These are phyloP conservation scores for Acacia pycnantha DNA, from an alignment of 331 rosid genomes.

Conservation along the genomic window DNA sequence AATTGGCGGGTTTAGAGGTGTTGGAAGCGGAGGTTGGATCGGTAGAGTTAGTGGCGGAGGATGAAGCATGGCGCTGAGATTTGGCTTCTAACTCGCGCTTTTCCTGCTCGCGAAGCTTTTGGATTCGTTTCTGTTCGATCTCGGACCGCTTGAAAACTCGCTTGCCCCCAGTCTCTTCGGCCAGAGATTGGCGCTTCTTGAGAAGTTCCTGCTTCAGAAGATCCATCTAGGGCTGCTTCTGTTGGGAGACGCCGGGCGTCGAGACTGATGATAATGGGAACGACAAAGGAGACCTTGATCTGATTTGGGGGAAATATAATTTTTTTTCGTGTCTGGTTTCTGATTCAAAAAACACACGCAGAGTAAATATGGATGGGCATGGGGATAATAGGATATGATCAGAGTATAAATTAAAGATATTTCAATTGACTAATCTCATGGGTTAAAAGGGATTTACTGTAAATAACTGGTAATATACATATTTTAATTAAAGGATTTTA, in stretches of 20 bases:
- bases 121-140: constrained; percentile 78
- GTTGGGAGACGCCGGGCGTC: too few relatives aligned
- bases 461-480: too few relatives aligned
- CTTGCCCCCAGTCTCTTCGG: constrained; percentile 79
- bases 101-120: constrained; percentile 89
- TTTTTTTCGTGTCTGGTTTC: too few relatives aligned
- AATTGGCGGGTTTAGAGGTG: constrained; percentile 29
- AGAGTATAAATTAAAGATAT: too few relatives aligned
- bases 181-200: constrained; percentile 74
- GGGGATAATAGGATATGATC: too few relatives aligned
- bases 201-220: constrained; percentile 80
- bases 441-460: too few relatives aligned
- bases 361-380: too few relatives aligned
- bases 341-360: too few relatives aligned
- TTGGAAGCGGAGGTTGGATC: constrained; percentile 16
- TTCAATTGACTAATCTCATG: too few relatives aligned
- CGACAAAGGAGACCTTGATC: not conserved
- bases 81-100: constrained; percentile 88
- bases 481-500: too few relatives aligned
- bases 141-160: constrained; percentile 90
- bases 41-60: constrained; percentile 24
- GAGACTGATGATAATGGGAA: not conserved
- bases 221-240: constrained; percentile 65
- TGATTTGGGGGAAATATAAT: not conserved
- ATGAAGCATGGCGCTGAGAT: constrained; percentile 51